These are phyloP conservation scores for Macrolepiota dolichaula DNA, from an alignment of 768 basidiomycete genomes.

Conservation along the genomic window DNA sequence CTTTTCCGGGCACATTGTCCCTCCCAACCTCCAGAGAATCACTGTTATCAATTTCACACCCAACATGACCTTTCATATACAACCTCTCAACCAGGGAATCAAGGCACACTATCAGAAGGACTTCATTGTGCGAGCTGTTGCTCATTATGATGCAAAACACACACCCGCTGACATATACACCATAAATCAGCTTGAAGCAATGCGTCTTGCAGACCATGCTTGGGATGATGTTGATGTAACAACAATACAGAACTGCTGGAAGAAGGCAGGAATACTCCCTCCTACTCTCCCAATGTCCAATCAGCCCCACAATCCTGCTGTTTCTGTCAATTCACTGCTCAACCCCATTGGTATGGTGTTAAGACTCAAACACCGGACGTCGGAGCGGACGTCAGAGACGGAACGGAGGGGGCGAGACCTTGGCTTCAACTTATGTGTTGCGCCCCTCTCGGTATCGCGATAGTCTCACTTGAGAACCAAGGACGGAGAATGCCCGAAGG, in stretches of 20 bases:
- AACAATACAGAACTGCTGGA: background rate
- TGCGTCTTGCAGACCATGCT: background rate
- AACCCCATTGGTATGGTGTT: background rate
- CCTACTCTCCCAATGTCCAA: background rate
- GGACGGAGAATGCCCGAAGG: too few relatives aligned
- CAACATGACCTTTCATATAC: slow-evolving; percentile 33
- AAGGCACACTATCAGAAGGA: background rate
- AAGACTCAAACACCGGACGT: too few relatives aligned
- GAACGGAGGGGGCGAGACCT: too few relatives aligned
- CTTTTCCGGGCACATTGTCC: slow-evolving; percentile 20
- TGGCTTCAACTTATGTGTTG: too few relatives aligned
- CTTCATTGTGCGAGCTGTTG: background rate
- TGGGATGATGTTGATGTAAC: background rate
- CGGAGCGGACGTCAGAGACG: too few relatives aligned
- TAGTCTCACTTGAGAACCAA: too few relatives aligned
- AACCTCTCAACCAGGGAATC: slow-evolving; percentile 31
- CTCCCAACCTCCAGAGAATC: slow-evolving; percentile 16
- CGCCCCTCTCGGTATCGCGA: too few relatives aligned
- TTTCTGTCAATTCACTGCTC: background rate
- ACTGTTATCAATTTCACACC: slow-evolving; percentile 27
- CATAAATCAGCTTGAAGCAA: background rate
- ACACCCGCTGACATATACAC: background rate
- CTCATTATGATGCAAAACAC: background rate
- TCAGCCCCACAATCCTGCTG: background rate
- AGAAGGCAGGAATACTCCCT: background rate